Evolutionary conservation across 169 alveolate genomes (phyloP).

Genomic region (Plasmodium gonderi): DNA sequence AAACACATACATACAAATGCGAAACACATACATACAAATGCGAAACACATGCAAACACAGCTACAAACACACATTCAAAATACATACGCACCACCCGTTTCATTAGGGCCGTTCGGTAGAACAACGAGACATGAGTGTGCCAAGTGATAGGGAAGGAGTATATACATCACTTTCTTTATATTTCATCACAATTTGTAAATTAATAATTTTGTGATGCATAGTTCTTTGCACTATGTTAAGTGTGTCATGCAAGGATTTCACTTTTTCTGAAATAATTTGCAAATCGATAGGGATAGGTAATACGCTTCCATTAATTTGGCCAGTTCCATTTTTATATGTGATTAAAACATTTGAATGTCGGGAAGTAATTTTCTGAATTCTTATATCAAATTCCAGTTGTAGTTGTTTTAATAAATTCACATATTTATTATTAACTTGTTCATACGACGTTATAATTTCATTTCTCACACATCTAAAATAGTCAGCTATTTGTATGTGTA

Average conservation of each 20-base stretch:
- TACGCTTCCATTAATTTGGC: conserved; percentile 2
- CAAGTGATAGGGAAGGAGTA: conserved; percentile 55
- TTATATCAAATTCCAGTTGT: conserved; percentile 26
- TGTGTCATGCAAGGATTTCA: conserved; percentile 36
- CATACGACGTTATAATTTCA: conserved; percentile 29
- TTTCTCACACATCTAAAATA: conserved; percentile 57
- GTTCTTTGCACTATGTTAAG: conserved; percentile 72
- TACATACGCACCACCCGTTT: neutral
- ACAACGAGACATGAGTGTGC: conserved; percentile 46
- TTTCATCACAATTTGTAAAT: conserved; percentile 28
- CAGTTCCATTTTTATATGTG: conserved; percentile 1
- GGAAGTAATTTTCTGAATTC: conserved; percentile 16
- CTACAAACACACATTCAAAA: too few relatives aligned
- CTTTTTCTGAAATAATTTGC: conserved; percentile 18
- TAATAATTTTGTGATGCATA: conserved; percentile 34
- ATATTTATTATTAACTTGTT: conserved; percentile 37
- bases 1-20: too few relatives aligned
- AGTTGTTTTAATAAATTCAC: conserved; percentile 22
- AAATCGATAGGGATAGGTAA: conserved; percentile 33
- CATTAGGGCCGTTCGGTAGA: neutral
- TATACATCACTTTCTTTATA: conserved; percentile 65
- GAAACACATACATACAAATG: too few relatives aligned
- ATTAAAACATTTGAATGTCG: conserved; percentile 13
- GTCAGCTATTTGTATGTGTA: conserved; percentile 68
- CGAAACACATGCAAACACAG: too few relatives aligned